Base-by-base conservation (phyloP, 1,284 basidiomycete genomes). In the Ustilago bromivora region DNA sequence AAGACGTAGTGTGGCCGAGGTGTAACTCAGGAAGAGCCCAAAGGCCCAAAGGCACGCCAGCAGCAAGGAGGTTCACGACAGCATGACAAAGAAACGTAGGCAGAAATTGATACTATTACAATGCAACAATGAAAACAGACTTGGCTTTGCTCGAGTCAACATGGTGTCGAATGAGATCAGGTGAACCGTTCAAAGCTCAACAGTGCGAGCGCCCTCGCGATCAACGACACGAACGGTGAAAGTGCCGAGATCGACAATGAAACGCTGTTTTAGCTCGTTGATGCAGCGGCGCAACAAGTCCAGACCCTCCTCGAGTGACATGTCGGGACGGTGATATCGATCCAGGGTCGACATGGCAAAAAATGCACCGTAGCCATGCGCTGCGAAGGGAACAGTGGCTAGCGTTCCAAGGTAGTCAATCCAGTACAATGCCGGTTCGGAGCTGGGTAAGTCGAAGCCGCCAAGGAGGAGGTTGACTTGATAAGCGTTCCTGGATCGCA, bases 341-440 rank as follows among this genome's bases (percentile, higher is more conserved):
- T 99, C 96, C 74, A 99, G 90, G 82, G 96, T 93, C 90, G 92
- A 92, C 81, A 98, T 88, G 23, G 91, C 92, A 86, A 99, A 96
- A 88, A 96, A 96, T 70, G 92, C 91, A 43, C 95, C 96, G 85
- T 98, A 96, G 1, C 96, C 97, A 86, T 98, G 96, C 0, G 95
- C 95, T 8, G 92, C 96, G 86, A 96, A 99, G 0, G 96, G 95
- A 6, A 98, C 93, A 58, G 92, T 90, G 2, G 92, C 91, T 82
- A 93, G 89, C 9, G 96, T 97, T 43, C 96, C 96, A 52, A 97
- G 90, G 86, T 97, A 95, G 88, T 99, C 96, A 74, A 98, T 89
- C 95, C 96, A 98, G 88, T 96, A 98, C 6, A 98, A 89, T 76
- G 92, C 92, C 4, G 89, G 95, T 17, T 85, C 78, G 11, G 83